Evolutionary conservation across 805 yeast species (phyloP).

Genomic region (Kazachstania kunashirensis): DNA sequence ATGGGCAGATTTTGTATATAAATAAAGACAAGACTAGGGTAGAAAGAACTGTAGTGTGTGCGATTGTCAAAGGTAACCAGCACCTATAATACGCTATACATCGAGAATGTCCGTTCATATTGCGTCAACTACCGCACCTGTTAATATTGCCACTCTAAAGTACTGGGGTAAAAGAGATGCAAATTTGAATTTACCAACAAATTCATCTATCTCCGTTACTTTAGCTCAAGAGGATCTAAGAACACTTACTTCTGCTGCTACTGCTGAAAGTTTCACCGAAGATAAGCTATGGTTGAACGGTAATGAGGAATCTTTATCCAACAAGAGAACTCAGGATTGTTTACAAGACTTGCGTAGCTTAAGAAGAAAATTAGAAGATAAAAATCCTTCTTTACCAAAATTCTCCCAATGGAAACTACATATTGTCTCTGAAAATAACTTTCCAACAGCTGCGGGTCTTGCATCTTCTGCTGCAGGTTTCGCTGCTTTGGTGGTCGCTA

Average conservation of each 20-base stretch:
- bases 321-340: conserved; percentile 61
- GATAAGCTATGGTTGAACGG: conserved; percentile 86
- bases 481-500: conserved; percentile 88
- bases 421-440: conserved; percentile 88
- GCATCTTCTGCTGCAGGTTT: conserved; percentile 98
- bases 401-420: conserved; percentile 59
- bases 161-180: conserved; percentile 99
- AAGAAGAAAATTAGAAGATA: conserved; percentile 51
- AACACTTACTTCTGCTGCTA: conserved; percentile 83
- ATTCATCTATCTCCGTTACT: conserved; percentile 91
- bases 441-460: conserved; percentile 98
- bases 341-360: conserved; percentile 61
- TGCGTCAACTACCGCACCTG: conserved; percentile 93
- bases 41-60: too few relatives aligned
- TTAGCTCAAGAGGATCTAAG: conserved; percentile 83
- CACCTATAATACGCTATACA: too few relatives aligned
- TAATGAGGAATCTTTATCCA: conserved; percentile 57
- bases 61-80: too few relatives aligned
- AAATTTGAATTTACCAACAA: conserved; percentile 83
- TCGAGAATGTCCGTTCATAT: conserved; percentile 50
- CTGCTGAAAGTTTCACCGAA: conserved; percentile 42
- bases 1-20: too few relatives aligned
- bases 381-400: conserved; percentile 45
- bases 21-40: too few relatives aligned
- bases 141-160: conserved; percentile 92